Evolutionary conservation across 495 filamentous ascomycete genomes (phyloP).

Genomic region (Massariosphaeria phaeospora): DNA sequence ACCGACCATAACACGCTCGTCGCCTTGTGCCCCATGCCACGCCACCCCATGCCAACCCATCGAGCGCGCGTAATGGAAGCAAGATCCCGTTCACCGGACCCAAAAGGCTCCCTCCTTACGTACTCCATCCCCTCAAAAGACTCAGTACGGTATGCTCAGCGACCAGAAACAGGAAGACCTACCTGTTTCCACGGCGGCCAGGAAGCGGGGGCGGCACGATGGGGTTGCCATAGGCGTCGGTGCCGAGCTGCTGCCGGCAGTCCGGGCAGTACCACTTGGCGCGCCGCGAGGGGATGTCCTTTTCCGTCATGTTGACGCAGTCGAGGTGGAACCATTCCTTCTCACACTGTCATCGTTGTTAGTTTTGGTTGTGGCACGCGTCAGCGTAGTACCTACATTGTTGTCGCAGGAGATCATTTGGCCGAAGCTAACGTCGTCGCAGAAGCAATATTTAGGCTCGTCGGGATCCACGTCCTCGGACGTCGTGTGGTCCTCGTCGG

Average conservation of each 20-base stretch:
- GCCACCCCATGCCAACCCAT: neutral
- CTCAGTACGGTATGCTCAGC: constrained; percentile 20
- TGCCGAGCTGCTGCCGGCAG: constrained; percentile 65
- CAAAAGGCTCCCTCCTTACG: constrained; percentile 15
- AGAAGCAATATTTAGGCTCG: constrained; percentile 86
- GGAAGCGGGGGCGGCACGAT: constrained; percentile 11
- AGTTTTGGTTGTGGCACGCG: no score
- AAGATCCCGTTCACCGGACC: neutral
- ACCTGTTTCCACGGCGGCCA: constrained; percentile 24
- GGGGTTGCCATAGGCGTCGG: constrained; percentile 32
- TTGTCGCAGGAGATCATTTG: constrained; percentile 96
- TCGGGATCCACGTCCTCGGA: constrained; percentile 78
- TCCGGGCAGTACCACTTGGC: constrained; percentile 96
- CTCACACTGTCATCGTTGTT: constrained; percentile 47
- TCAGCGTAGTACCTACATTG: constrained; percentile 56
- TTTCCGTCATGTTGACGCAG: constrained; percentile 71
- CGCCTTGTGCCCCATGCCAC: no score
- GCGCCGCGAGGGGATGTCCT: constrained; percentile 59
- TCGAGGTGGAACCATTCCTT: constrained; percentile 91
- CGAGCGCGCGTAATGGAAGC: no score
- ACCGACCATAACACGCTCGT: no score
- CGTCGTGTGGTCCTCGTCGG: constrained; percentile 44
- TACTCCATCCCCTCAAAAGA: constrained; percentile 25
- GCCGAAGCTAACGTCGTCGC: constrained; percentile 86
- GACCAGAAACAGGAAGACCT: constrained; percentile 13